Evolutionary conservation across 139 green algal species (phyloP), one percentile per base, ranked within the genome.

Genomic region (Chlorella vulgaris): DNA sequence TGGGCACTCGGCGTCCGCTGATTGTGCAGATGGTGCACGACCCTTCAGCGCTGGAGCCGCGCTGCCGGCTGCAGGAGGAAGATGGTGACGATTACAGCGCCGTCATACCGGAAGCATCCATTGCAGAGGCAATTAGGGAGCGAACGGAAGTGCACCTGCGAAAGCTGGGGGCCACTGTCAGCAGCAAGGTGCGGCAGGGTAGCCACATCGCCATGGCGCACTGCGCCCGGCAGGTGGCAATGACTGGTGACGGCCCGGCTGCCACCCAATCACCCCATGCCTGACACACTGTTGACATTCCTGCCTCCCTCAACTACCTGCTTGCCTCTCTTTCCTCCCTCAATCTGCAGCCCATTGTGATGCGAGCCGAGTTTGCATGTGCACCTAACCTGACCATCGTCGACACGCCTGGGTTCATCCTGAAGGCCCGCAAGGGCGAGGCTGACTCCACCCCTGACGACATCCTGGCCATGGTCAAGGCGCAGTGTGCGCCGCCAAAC

Each of bases 351-450:
- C 73, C 86, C 31, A 90, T 91, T 55, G 82, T 91, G 29, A 83
- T 93, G 80, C 62, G 78, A 10, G 71, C 81, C n/a, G 86, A 94
- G 84, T 92, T 80, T 58, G 92, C 95, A 0, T 95, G 89, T 82
- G 96, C 90, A 80, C 92, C 95, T 50, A 98, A 97, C 78, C 88
- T 98, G 28, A 98, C 95, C 6, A 96, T 98, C 83, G 93, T 98
- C 39, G 95, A 98, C 84, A 98, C 94, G 1, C 95, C 95, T 0
- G 95, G 95, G n/a, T 96, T 98, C 70, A 95, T 98, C 69, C 82
- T 98, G 4, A 97, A 97, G 89, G 93, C 91, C 5, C 83, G 91
- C 28, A 87, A 92, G 51, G 94, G 94, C 5, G 95, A 98, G 87
- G 43, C 83, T 5, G 95, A 97, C 70, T 88, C 62, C 73, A 98